Base-by-base conservation (phyloP, 139 green algal species). In the Ulvella scutata region DNA sequence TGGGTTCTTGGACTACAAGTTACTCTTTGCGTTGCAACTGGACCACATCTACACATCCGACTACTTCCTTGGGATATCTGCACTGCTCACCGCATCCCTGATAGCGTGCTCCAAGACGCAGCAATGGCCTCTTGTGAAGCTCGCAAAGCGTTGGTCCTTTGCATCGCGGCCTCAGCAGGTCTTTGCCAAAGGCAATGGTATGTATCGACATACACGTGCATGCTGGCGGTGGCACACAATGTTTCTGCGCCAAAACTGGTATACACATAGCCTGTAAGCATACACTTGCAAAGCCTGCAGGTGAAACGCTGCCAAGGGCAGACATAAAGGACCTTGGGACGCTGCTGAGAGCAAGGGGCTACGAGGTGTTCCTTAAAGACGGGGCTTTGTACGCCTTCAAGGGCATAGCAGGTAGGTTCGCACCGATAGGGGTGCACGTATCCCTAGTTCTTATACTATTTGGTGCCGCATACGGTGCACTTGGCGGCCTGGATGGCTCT, bases 351-450 rank as follows among this genome's bases (percentile, higher is more conserved):
- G 39, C 38, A 3, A 88, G 80, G 20, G 85, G 88, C 0, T 98
- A 96, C 84, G 88, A 97, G 81, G 85, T 98, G 3, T 98, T 98
- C 62, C 23, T 93, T n/a, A 80, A 89, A 43, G 87, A 84, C 6
- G 75, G 79, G 2, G 76, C 81, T 40, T 79, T 99, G 79, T 99
- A 99, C 81, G 95, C 84, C 0, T 99, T 99, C 87, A 98, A 97
- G 80, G 94, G 93, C 4, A 81, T 99, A 36, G 87, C 87, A 23
- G 95, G 95, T 31, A 85, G 90, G 37, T 61, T 98, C 13, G 95
- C 89, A 0, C 95, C 95, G 28, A 98, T 99, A 43, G 94, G 92
- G 3, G 95, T 99, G 43, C 95, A 99, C 79, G 85, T 84, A 7
- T 87, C 84, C 62, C 85, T 99, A 83, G 82, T 99, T 37, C 75